A percentile compares a stretch with the other conserved stretches of the same genome.
Evolutionary conservation across 1,284 basidiomycete genomes (phyloP).

Genomic region (Thelephora terrestris): DNA sequence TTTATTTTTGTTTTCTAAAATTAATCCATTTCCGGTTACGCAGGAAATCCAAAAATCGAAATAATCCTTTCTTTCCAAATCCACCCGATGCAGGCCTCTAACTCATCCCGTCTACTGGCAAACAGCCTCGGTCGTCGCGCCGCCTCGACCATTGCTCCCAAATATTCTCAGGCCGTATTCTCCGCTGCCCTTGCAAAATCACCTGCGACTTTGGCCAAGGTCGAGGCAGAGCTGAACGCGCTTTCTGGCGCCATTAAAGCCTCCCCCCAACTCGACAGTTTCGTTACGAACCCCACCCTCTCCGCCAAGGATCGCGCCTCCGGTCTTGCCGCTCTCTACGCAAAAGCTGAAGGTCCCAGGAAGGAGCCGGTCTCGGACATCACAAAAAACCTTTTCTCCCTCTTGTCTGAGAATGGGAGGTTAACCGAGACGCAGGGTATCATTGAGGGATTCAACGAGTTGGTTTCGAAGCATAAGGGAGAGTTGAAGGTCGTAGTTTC

Average conservation of each 20-base stretch:
- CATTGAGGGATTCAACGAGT: conserved; percentile 86
- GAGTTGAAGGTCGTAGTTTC: conserved; percentile 93
- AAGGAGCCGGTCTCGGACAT: conserved; percentile 73
- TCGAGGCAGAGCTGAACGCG: conserved; percentile 70
- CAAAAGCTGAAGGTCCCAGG: conserved; percentile 49
- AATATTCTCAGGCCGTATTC: conserved; percentile 94
- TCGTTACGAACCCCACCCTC: conserved; percentile 86
- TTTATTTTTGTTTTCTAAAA: no score
- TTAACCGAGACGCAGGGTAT: conserved; percentile 78
- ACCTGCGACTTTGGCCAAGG: conserved; percentile 68
- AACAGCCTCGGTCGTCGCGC: conserved; percentile 48
- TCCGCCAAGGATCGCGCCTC: conserved; percentile 66
- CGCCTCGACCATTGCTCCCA: conserved; percentile 68
- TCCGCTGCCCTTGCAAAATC: conserved; percentile 86
- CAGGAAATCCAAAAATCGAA: background rate
- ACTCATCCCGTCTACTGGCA: conserved; percentile 2
- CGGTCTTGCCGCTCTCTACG: conserved; percentile 63
- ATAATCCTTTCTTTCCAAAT: background rate
- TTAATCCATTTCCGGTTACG: no score
- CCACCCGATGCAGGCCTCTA: conserved; percentile 5
- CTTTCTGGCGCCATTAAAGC: conserved; percentile 60
- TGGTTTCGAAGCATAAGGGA: conserved; percentile 86
- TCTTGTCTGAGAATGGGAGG: conserved; percentile 92
- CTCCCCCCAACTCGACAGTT: conserved; percentile 53
- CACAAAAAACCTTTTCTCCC: conserved; percentile 86